These are phyloP conservation scores for Crithidia sp. DNA, from an alignment of 208 protist genomes.

Conservation along the genomic window DNA sequence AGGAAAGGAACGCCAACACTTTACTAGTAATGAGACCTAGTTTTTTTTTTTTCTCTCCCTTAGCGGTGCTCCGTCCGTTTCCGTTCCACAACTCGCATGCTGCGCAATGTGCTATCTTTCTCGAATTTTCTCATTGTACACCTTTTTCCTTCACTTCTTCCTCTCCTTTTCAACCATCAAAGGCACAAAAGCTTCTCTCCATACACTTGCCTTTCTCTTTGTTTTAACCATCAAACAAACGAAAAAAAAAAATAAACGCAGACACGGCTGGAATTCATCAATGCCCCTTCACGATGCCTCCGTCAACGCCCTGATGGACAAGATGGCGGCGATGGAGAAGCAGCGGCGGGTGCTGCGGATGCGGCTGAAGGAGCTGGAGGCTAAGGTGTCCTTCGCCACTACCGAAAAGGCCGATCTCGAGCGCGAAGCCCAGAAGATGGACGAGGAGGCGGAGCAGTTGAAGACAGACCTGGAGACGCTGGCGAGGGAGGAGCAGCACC, in stretches of 20 bases:
- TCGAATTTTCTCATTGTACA: no score
- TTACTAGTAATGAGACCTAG: no score
- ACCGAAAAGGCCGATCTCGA: slow-evolving; percentile 57
- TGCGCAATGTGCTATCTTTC: no score
- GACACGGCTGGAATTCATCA: neutral
- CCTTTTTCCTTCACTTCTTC: no score
- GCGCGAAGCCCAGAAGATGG: slow-evolving; percentile 35
- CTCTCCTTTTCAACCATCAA: no score
- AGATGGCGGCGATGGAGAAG: slow-evolving; percentile 79
- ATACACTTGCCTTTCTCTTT: slow-evolving; percentile 12
- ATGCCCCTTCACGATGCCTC: slow-evolving; percentile 49
- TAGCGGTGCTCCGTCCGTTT: no score
- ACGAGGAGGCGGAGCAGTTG: slow-evolving; percentile 47
- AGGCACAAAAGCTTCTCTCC: neutral
- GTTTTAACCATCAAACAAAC: slow-evolving; percentile 9
- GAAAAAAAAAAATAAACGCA: no score
- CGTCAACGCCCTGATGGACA: slow-evolving; percentile 65
- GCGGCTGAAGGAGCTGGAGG: slow-evolving; percentile 74
- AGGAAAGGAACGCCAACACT: no score
- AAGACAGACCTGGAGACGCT: slow-evolving; percentile 62
- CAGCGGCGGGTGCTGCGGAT: slow-evolving; percentile 72
- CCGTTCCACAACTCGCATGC: no score
- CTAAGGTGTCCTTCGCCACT: slow-evolving; percentile 50
- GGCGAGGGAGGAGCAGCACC: slow-evolving; percentile 59
- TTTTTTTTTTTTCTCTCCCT: no score